Evolutionary conservation across 495 filamentous ascomycete species (phyloP).

Genomic region (Antarctomyces pellizariae): DNA sequence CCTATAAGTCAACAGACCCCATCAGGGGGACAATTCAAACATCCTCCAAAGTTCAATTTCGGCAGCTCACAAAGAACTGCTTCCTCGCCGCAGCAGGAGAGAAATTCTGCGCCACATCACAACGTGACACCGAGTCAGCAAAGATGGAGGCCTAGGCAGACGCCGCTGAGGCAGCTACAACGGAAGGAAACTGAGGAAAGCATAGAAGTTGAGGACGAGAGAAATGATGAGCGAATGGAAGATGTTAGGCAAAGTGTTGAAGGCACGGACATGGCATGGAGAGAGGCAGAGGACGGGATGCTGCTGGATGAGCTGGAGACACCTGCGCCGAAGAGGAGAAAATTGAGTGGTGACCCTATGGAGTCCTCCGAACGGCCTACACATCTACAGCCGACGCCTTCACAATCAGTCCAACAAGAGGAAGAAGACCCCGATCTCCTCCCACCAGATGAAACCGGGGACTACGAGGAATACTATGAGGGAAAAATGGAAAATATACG

Average conservation of each 20-base stretch:
- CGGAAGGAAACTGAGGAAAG: constrained; percentile 4
- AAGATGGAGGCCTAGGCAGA: constrained; percentile 3
- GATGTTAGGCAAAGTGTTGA: no score
- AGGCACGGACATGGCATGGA: constrained; percentile 1
- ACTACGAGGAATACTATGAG: no score
- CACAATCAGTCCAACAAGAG: background rate
- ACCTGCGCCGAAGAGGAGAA: constrained; percentile 8
- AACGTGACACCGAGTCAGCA: constrained; percentile 7
- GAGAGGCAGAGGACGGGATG: constrained; percentile 6
- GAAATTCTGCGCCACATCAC: constrained; percentile 3
- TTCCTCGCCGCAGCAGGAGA: constrained; percentile 4
- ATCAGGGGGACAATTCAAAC: constrained; percentile 8
- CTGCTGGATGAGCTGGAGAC: no score
- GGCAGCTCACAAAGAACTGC: constrained; percentile 8
- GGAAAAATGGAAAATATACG: no score
- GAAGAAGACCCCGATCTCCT: background rate
- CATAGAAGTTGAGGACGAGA: constrained; percentile 7
- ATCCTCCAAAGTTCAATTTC: constrained; percentile 11
- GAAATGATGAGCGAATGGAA: no score
- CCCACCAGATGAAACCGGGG: background rate
- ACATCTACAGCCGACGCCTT: constrained; percentile 7
- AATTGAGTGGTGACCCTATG: background rate
- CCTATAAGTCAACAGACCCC: constrained; percentile 3
- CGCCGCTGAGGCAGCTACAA: constrained; percentile 5
- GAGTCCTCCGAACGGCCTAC: constrained; percentile 4